Evolutionary conservation across 371 early-diverging fungal species (phyloP).

Genomic region (Entomophthora muscae): DNA sequence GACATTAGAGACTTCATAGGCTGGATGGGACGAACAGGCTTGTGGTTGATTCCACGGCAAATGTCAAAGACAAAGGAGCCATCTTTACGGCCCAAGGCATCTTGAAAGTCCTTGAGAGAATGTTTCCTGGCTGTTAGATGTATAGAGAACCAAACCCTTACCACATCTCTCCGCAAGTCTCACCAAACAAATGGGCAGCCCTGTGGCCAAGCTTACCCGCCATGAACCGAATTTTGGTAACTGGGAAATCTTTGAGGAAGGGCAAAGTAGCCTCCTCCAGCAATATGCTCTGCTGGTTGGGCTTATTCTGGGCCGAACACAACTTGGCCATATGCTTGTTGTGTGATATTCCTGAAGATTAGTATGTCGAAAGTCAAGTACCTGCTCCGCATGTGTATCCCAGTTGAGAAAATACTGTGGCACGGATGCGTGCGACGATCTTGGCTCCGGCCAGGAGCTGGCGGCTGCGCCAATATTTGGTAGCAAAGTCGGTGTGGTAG

Average conservation of each 20-base stretch:
- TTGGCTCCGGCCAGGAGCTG: constrained; percentile 2
- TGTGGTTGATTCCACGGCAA: neutral
- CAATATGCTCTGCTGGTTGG: constrained; percentile 1
- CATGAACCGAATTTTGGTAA: neutral
- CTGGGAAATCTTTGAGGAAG: neutral
- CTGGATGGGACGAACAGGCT: neutral
- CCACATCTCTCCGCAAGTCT: neutral
- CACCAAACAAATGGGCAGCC: neutral
- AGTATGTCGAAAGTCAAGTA: neutral
- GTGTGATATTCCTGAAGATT: neutral
- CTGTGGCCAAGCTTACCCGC: neutral
- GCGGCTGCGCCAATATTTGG: neutral
- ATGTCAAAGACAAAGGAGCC: neutral
- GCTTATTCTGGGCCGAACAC: constrained; percentile 2
- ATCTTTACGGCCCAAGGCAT: neutral
- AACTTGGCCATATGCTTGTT: constrained; percentile 1
- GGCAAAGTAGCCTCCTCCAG: neutral
- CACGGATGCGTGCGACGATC: neutral
- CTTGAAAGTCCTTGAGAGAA: neutral
- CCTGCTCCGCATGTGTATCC: constrained; percentile 2
- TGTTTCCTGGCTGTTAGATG: too few relatives aligned
- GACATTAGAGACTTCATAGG: neutral
- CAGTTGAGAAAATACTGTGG: neutral
- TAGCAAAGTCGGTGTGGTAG: neutral
- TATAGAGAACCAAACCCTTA: too few relatives aligned